Evolutionary conservation across 257 asterid species (phyloP).

Genomic region (Gentiana macrophylla): DNA sequence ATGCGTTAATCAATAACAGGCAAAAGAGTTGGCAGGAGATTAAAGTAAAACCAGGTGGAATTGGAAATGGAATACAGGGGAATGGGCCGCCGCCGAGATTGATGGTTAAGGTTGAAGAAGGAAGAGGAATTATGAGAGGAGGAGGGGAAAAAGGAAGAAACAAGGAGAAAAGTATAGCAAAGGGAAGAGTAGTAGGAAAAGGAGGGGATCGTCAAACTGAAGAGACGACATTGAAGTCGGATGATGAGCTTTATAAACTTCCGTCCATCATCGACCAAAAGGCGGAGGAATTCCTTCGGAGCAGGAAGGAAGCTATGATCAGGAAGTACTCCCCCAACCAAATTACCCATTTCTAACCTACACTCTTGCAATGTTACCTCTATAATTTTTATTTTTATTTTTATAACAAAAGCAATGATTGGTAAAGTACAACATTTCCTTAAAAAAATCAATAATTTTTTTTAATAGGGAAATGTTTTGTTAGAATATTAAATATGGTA

Average conservation of each 20-base stretch:
- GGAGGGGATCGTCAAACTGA: too few species aligned
- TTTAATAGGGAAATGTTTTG: too few species aligned
- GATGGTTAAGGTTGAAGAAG: neutral
- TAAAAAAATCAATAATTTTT: too few species aligned
- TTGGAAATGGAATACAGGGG: neutral
- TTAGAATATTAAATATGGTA: too few species aligned
- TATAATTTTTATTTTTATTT: too few species aligned
- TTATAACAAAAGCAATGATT: too few species aligned
- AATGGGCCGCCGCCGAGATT: neutral
- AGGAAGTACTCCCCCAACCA: conserved; percentile 1
- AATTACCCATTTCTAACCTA: too few species aligned
- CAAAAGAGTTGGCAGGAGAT: neutral
- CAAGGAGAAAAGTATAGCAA: neutral
- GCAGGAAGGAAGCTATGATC: conserved; percentile 37
- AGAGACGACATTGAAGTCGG: neutral
- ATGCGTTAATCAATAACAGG: neutral
- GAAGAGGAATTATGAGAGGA: neutral
- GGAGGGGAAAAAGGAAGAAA: neutral
- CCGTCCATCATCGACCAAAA: conserved; percentile 35
- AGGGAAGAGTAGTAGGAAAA: too few species aligned
- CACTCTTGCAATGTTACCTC: too few species aligned
- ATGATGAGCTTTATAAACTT: conserved; percentile 6
- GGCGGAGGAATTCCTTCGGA: conserved; percentile 45
- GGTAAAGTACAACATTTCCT: too few species aligned
- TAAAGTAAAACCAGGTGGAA: too few species aligned